These are phyloP conservation scores for Juglanconis sp. DNA, from an alignment of 2,329 filamentous ascomycete species.

Conservation along the genomic window DNA sequence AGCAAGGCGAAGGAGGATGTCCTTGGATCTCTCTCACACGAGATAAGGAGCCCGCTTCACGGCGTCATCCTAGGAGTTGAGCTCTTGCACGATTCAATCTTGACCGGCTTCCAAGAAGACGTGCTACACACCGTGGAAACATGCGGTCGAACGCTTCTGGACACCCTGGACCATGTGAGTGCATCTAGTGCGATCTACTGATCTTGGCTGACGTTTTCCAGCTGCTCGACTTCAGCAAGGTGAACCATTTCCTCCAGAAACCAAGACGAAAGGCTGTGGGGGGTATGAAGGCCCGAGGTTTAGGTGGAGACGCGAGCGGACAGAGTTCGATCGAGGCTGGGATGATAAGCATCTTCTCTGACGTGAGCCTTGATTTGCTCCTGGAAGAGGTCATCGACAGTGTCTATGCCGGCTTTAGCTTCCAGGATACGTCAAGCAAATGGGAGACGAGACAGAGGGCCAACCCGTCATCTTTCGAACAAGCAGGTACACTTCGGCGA, in stretches of 20 bases:
- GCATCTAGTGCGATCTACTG: not conserved
- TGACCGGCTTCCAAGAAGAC: constrained; percentile 37
- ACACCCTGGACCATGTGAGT: constrained; percentile 43
- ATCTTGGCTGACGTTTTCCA: not conserved
- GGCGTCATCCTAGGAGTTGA: constrained; percentile 53
- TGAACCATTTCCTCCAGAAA: constrained; percentile 31
- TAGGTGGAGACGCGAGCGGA: not conserved
- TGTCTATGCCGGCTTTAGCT: constrained; percentile 33
- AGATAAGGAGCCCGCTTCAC: constrained; percentile 54
- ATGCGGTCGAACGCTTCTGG: constrained; percentile 45
- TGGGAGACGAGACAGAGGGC: not conserved
- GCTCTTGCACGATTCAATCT: constrained; percentile 38
- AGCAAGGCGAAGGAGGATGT: constrained; percentile 39
- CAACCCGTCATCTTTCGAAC: constrained; percentile 1
- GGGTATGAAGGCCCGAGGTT: not conserved
- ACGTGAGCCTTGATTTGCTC: constrained; percentile 30
- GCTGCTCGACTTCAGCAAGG: constrained; percentile 48
- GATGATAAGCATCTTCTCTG: constrained; percentile 28
- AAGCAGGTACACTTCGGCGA: not conserved
- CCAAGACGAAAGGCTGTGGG: not conserved
- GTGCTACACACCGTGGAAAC: constrained; percentile 45
- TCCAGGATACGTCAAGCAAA: constrained; percentile 16
- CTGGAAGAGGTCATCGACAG: constrained; percentile 34
- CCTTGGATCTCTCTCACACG: constrained; percentile 55
- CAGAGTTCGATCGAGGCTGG: constrained; percentile 5